Percentiles rank a stretch among this genome's conserved stretches.
phyloP scores from a whole-genome alignment of 345 rosid species.

The Salix dunnii region DNA sequence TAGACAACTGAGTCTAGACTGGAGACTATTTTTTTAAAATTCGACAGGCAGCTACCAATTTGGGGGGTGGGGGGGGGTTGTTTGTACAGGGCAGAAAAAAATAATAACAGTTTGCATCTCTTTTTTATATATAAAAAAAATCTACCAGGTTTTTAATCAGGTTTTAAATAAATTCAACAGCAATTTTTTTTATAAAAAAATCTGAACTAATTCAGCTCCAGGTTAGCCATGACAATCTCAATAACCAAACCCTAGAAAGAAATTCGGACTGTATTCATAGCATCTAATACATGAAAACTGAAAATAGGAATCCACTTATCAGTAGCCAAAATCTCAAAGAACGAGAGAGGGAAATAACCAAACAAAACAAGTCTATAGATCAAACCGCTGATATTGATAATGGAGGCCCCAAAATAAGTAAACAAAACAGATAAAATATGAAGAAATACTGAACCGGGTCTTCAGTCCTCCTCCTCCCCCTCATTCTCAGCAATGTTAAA shows the following conservation, averaged over 20 bases:
- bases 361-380: background rate
- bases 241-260: background rate
- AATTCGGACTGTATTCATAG: conserved; percentile 9
- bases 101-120: no score
- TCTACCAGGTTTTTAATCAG: no score
- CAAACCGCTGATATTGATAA: conserved; percentile 1
- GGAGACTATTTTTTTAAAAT: no score
- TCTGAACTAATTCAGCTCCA: no score
- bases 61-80: no score
- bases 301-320: background rate
- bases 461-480: conserved; percentile 29
- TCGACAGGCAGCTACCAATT: no score
- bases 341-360: background rate
- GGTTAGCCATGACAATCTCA: background rate
- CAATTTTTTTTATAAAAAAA: no score
- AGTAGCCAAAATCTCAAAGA: conserved; percentile 16
- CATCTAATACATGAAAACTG: background rate
- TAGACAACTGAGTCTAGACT: no score
- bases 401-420: background rate
- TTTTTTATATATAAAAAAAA: no score
- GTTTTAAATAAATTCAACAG: no score
- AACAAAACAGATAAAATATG: background rate
- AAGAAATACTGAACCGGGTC: background rate
- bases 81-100: no score
- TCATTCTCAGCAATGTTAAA: conserved; percentile 30